phyloP scores from a whole-genome alignment of 2,329 filamentous ascomycete species.

The Ophiocordyceps camponoti-rufipedis region DNA sequence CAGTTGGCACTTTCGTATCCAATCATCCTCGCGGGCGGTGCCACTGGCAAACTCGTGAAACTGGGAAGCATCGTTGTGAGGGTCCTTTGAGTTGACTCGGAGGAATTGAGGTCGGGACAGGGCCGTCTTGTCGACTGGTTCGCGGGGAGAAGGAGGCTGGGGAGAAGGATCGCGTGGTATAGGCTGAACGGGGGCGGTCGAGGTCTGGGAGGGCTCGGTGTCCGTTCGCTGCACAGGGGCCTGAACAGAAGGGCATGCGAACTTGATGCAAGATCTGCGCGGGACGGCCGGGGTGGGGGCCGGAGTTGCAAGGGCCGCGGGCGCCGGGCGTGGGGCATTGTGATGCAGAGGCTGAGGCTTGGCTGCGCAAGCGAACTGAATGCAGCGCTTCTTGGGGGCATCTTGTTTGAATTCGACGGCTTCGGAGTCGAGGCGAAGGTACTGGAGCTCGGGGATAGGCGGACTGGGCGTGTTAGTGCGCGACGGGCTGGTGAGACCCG shows the following conservation, averaged over 20 bases:
- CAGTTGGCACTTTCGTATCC: slow-evolving; percentile 55
- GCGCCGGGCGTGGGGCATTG: slow-evolving; percentile 13
- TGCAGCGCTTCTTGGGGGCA: slow-evolving; percentile 58
- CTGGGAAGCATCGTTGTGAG: slow-evolving; percentile 35
- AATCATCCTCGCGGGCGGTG: slow-evolving; percentile 68
- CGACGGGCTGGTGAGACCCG: slow-evolving; percentile 77
- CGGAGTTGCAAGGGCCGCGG: slow-evolving; percentile 14
- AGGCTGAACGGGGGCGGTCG: not conserved
- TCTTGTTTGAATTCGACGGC: slow-evolving; percentile 9
- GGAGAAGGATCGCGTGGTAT: slow-evolving; percentile 5
- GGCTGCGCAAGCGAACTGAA: slow-evolving; percentile 74
- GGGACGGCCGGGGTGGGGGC: slow-evolving; percentile 21
- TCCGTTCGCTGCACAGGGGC: slow-evolving; percentile 20
- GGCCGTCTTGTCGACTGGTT: slow-evolving; percentile 7
- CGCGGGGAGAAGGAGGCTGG: slow-evolving; percentile 5
- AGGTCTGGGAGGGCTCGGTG: slow-evolving; percentile 13
- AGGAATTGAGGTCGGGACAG: slow-evolving; percentile 25
- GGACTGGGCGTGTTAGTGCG: slow-evolving; percentile 78
- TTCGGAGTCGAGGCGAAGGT: slow-evolving; percentile 20
- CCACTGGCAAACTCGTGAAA: slow-evolving; percentile 92
- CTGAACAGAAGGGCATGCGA: slow-evolving; percentile 47
- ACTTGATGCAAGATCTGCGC: slow-evolving; percentile 51
- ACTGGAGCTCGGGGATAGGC: slow-evolving; percentile 44
- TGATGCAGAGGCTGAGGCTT: slow-evolving; percentile 33
- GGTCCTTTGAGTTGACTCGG: slow-evolving; percentile 28